phyloP scores from a whole-genome alignment of 148 eudicot species.

The Nepenthes gracilis region DNA sequence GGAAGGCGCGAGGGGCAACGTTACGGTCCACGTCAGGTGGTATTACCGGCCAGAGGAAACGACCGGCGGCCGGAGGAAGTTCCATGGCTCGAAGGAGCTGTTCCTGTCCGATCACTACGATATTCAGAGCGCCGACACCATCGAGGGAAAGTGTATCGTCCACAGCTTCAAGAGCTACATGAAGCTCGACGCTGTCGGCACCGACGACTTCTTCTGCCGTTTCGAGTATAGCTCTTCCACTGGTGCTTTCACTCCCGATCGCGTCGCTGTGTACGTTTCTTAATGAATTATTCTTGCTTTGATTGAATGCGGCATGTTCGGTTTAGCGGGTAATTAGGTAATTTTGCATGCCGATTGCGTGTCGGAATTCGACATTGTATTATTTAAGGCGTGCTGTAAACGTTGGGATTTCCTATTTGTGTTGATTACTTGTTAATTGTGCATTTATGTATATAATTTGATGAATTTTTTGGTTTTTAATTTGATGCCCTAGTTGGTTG shows the following conservation, averaged over 20 bases:
- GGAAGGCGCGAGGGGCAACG: constrained; percentile 43
- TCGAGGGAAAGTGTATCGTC: constrained; percentile 62
- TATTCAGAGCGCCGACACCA: constrained; percentile 69
- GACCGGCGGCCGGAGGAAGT: constrained; percentile 75
- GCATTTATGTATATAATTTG: too few relatives aligned
- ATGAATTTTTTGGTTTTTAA: too few relatives aligned
- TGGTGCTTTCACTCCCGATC: constrained; percentile 74
- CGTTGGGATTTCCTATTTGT: too few relatives aligned
- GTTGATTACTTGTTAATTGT: too few relatives aligned
- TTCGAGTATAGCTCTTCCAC: constrained; percentile 69
- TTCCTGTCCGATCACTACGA: constrained; percentile 74
- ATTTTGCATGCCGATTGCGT: background rate
- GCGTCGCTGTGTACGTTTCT: constrained; percentile 68
- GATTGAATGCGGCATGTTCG: background rate
- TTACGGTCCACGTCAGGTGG: constrained; percentile 66
- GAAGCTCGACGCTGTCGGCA: constrained; percentile 75
- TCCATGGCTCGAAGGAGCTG: constrained; percentile 74
- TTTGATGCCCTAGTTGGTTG: too few relatives aligned
- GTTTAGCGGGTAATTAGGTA: background rate
- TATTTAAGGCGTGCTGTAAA: too few relatives aligned
- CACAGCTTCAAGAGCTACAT: constrained; percentile 68
- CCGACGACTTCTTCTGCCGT: constrained; percentile 81
- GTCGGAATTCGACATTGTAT: too few relatives aligned
- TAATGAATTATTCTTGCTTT: background rate
- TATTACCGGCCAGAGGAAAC: constrained; percentile 93